Base-by-base conservation (phyloP, 169 alveolate genomes). In the Theileria luwenshuni region DNA sequence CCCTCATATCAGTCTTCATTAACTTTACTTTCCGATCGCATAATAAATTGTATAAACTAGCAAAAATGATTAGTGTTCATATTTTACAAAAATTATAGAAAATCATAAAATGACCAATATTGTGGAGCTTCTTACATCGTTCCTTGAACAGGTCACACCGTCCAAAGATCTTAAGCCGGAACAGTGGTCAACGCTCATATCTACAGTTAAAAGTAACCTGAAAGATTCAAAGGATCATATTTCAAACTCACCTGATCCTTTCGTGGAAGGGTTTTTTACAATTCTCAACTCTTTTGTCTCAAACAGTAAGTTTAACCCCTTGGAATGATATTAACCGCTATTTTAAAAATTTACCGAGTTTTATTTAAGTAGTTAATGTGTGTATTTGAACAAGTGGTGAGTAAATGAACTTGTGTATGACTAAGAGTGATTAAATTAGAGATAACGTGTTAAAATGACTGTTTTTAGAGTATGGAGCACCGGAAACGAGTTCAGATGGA, bases 91-190 rank as follows among this genome's bases (percentile, higher is more conserved):
- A 6, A 6, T 23, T 6, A 27, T 51, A 23, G 12, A 51, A 51
- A 10, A 7, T 6, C 5, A 3, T 23, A 51, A 35, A 73, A 76
- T 33, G 54, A 47, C 35, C 48, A 76, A 38, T n/a, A 64, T 79
- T 58, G 38, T 67, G 47, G 87, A 79, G 59, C 59, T 70, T 10
- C 73, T 79, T 13, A n/a, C 42, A 54, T 42, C 52, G 59, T 25
- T 79, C n/a, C 69, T 79, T 67, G 87, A 79, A 30, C 51, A 35
- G 47, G 48, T 69, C 62, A 23, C 17, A 33, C 72, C 72, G 3
- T 17, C 35, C 13, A 62, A 62, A 41, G 28, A 6, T 13, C n/a
- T 17, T 2, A 1, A 7, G 25, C 6, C 32, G 3, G 79, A 45
- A 0, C 38, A 60, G 70, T 52, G 62, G 68, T 13, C 25, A 7